Base-by-base conservation (phyloP, 108 stramenopile species). In the Mayamaea pseudoterrestris region DNA sequence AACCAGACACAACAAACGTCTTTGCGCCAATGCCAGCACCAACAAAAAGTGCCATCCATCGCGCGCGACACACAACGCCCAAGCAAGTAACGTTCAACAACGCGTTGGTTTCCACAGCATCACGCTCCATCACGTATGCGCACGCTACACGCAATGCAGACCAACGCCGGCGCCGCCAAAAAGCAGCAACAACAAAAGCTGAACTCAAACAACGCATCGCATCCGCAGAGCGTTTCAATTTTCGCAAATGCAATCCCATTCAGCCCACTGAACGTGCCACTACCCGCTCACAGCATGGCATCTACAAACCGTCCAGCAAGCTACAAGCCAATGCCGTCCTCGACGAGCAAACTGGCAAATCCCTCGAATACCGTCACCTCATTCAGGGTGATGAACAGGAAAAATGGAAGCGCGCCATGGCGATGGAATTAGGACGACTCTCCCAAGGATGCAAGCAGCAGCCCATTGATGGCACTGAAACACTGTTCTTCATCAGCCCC, bases 321-420 rank as follows among this genome's bases (percentile, higher is more conserved):
- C 20, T 50, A 9, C 48, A 50, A 16, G 48, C 22, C 28, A 55
- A 49, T 35, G 55, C 40, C 43, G 45, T 27, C 2, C 17, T 63
- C 62, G 35, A 63, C 27, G 55, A 54, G 6, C 30, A 46, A 27
- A 55, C 61, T 3, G 54, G 54, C 16, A 30, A 30, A 28, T 6
- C 52, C 39, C 37, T 35, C 3, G 60, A 71, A 17, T 62, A 66
- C 32, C 31, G 24, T 9, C 41, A 61, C 40, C 35, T 71, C 11
- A 41, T 18, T 21, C n/a, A n/a, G 22, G 25, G 39, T 7, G 21
- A 12, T 27, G 51, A 37, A 22, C 44, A 26, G 2, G 20, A 31
- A 4, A 22, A 30, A 46, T 63, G 54, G 61, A 31, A 9, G 24
- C 9, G 49, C 2, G 29, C 61, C 20, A 26, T 13, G n/a, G 46